A percentile compares a stretch with the other conserved stretches of the same genome.
Evolutionary conservation across 164 flowering plant genomes (phyloP).

Genomic region (Hamamelis virginiana): DNA sequence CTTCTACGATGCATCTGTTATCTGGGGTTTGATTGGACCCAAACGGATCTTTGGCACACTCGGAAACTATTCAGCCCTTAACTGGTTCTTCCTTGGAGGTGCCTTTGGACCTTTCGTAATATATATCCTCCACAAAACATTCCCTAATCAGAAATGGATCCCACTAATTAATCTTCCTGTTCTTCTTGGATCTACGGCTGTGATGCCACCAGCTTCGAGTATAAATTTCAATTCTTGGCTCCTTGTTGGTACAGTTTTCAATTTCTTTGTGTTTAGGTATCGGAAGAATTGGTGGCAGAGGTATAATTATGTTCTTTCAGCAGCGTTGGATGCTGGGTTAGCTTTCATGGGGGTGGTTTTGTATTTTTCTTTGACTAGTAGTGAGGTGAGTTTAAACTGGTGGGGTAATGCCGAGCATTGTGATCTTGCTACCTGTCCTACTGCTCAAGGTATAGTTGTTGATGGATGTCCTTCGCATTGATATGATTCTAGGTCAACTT

Average conservation of each 20-base stretch:
- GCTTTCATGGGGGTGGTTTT: slow-evolving; percentile 8
- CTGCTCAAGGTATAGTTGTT: slow-evolving; percentile 25
- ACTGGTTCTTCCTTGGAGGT: slow-evolving; percentile 5
- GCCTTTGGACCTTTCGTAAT: background rate
- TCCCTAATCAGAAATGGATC: slow-evolving; percentile 8
- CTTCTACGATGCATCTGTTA: background rate
- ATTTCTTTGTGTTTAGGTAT: slow-evolving; percentile 1
- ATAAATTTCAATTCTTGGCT: background rate
- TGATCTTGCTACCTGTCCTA: slow-evolving; percentile 29
- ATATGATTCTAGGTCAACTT: no score
- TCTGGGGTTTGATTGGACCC: slow-evolving; percentile 9
- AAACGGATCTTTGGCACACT: background rate
- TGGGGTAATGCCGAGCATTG: slow-evolving; percentile 31
- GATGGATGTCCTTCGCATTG: slow-evolving; percentile 23
- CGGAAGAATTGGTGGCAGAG: slow-evolving; percentile 5
- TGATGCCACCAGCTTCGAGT: background rate
- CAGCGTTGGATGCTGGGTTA: slow-evolving; percentile 1
- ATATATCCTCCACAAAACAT: background rate
- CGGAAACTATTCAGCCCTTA: background rate
- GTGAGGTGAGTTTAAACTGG: slow-evolving; percentile 14
- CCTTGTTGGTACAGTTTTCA: slow-evolving; percentile 1
- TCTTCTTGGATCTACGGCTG: background rate
- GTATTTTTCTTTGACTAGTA: background rate
- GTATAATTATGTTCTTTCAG: slow-evolving; percentile 3
- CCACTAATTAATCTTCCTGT: slow-evolving; percentile 9